Base-by-base conservation (phyloP, 169 alveolate species). In the Plasmodium relictum region DNA sequence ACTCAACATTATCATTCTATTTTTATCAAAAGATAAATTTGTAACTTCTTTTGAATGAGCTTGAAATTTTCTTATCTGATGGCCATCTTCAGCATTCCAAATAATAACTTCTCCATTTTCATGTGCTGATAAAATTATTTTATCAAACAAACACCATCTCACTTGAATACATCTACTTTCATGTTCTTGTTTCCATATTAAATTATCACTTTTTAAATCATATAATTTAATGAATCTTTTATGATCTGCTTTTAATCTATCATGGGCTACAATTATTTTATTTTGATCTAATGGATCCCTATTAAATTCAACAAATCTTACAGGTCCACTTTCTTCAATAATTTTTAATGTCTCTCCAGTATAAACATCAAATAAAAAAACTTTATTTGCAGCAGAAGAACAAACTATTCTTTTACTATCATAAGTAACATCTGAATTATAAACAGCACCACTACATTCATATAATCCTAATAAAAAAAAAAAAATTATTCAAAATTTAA, bases 101-200 rank as follows among this genome's bases (percentile, higher is more conserved):
- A 95, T 96, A 87, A 89, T 80, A 12, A 95, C 93, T 24, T 90
- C 91, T 1, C 98, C 98, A 90, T 96, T 96, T 56, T 96, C 98
- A 90, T 96, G 98, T 24, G 96, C 94, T 0, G 98, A 93, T 39
- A 96, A 92, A 42, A 96, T 92, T 54, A 95, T 91, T 72, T 94
- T 94, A 76, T 96, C 98, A 73, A 95, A 94, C 63, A 97, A 94
- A 56, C 98, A 98, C 98, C 98, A 96, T 65, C 95, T 96, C 14
- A 96, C 97, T 76, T 95, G 96, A 16, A 85, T 73, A 74, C 94
- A 88, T 45, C 96, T 78, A 66, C 89, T 88, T 9, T 94, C 86
- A 73, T 94, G 92, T 9, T 92, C 93, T 52, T 94, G 87, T 74
- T 94, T 73, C 91, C 85, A 88, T 41, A 44, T 50, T 24, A 73